Base-by-base conservation (phyloP, 2,329 filamentous ascomycete genomes). In the Colletotrichum nymphaeae region DNA sequence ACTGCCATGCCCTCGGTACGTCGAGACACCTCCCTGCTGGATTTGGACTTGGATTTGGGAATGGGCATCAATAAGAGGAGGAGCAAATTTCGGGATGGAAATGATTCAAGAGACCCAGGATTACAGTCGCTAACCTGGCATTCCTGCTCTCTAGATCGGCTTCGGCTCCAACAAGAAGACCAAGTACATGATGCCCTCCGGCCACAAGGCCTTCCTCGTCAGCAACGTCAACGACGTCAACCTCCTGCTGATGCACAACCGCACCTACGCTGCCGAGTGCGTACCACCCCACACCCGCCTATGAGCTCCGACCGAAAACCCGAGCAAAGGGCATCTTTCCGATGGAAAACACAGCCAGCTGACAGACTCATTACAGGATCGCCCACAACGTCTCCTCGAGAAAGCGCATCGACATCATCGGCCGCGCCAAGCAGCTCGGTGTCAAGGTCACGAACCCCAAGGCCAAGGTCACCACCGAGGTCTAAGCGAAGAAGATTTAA, bases 121-220 rank as follows among this genome's bases (percentile, higher is more conserved):
- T n/a, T 49, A 49, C 53, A 42, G 62, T 59, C 24, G 52, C 74
- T 75, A 28, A 75, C 65, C 26, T 28, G 24, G 37, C 22, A 42
- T 56, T 58, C 32, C 9, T 53, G 24, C 28, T 5, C 6, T 76
- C 72, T 84, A 98, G 97, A 99, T 99, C 86, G 97, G 97, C 84
- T 99, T 95, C 86, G 95, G 97, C 81, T 97, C 94, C 89, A 98
- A 98, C 94, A 97, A 95, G 92, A 98, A 98, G 93, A 99, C 97
- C 85, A 93, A 94, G 84, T 96, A 97, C 92, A 93, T 98, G 93
- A 97, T 95, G 91, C 97, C 97, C 85, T 98, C 95, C 82, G 97
- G 97, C 89, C 96, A 98, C 94, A 98, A 98, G 93, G 94, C 96
- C 79, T 99, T 99, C 94, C 92, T 98, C 84, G 97, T 99, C 89